These are phyloP conservation scores for Cystobasidium slooffiae DNA, from an alignment of 1,284 basidiomycete genomes.

Conservation along the genomic window DNA sequence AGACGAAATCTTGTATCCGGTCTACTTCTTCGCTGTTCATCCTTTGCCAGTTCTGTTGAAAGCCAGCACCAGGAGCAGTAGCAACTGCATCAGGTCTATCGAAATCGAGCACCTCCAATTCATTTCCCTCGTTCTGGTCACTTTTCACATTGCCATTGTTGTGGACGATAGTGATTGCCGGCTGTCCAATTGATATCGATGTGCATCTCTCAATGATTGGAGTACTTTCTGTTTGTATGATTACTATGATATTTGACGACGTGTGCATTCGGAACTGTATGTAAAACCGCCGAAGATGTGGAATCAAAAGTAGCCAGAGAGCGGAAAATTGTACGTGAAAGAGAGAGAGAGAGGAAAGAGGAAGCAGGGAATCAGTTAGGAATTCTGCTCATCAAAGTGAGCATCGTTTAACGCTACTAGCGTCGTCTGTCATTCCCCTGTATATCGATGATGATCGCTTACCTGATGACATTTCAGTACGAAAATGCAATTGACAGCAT, in stretches of 20 bases:
- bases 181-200: conserved; percentile 3
- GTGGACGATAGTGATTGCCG: too few relatives aligned
- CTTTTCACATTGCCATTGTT: too few relatives aligned
- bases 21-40: background rate
- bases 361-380: background rate
- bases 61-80: background rate
- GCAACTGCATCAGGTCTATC: conserved; percentile 2
- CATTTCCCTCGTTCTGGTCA: background rate
- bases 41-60: background rate
- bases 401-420: too few relatives aligned
- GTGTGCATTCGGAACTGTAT: conserved; percentile 36
- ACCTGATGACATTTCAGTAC: conserved; percentile 40
- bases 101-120: conserved; percentile 4
- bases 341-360: background rate
- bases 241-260: conserved; percentile 8
- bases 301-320: background rate
- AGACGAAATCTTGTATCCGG: background rate
- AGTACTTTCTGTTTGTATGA: conserved; percentile 27
- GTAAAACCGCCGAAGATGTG: background rate
- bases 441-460: background rate
- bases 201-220: conserved; percentile 39
- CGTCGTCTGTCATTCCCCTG: too few relatives aligned
- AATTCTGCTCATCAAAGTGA: too few relatives aligned
- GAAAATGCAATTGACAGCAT: conserved; percentile 29
- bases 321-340: background rate